Evolutionary conservation across 768 basidiomycete genomes (phyloP).

Genomic region (Lepiota brunneoincarnata): DNA sequence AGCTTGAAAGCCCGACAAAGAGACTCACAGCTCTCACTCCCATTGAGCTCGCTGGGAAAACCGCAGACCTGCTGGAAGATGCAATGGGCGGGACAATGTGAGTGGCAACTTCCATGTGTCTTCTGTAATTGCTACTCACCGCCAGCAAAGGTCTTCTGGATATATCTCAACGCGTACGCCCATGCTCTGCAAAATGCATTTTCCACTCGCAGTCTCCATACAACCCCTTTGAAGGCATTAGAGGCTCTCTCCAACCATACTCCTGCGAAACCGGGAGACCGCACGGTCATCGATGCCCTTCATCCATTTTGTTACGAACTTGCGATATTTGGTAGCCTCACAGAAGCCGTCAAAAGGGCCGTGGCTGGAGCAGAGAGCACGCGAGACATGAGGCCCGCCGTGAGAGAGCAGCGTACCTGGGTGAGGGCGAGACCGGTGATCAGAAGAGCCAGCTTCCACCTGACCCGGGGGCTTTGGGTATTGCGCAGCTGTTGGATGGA

Average conservation of each 20-base stretch:
- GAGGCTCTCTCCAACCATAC: conserved; percentile 37
- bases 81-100: conserved; percentile 57
- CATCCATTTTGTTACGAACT: conserved; percentile 40
- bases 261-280: conserved; percentile 49
- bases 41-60: conserved; percentile 20
- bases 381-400: conserved; percentile 40
- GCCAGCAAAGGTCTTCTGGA: conserved; percentile 34
- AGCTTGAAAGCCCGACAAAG: no score
- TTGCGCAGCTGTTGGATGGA: conserved; percentile 39
- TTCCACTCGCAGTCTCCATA: not conserved
- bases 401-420: conserved; percentile 54
- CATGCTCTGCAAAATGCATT: conserved; percentile 14
- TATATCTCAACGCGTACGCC: conserved; percentile 40
- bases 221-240: conserved; percentile 23
- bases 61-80: conserved; percentile 45
- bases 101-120: conserved; percentile 18
- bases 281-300: conserved; percentile 57
- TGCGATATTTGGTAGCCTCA: conserved; percentile 19
- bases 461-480: conserved; percentile 58
- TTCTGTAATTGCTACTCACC: not conserved
- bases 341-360: conserved; percentile 33
- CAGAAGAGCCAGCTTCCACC: conserved; percentile 33
- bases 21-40: conserved; percentile 9
- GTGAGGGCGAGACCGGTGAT: conserved; percentile 22
- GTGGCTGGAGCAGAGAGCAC: conserved; percentile 46